Conservation (phyloP, 2,329 filamentous ascomycete genomes). For the Diaporthe sp. region DNA sequence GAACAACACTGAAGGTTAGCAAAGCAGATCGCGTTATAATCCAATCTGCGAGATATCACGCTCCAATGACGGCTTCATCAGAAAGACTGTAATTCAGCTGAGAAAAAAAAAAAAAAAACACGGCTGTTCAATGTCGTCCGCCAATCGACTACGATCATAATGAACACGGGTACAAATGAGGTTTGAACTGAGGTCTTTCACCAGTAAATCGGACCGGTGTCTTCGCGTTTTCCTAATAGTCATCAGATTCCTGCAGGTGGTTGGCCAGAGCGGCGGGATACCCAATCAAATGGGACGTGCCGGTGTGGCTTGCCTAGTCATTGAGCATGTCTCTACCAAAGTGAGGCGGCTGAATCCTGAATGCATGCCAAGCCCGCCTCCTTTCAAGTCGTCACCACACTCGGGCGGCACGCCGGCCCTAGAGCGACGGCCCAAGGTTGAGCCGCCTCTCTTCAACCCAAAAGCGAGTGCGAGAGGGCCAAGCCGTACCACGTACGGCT, state of each 20-base stretch:
- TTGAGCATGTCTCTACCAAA: background rate
- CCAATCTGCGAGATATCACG: background rate
- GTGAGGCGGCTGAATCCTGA: background rate
- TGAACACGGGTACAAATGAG: background rate
- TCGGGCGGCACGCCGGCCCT: background rate
- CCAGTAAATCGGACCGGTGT: background rate
- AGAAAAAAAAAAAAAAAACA: background rate
- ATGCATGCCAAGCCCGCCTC: background rate
- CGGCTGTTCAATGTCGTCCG: background rate
- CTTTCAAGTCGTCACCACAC: conserved; percentile 11
- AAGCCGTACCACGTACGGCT: background rate
- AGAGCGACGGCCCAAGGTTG: background rate
- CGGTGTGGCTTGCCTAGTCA: background rate
- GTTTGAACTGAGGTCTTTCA: background rate
- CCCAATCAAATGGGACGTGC: background rate
- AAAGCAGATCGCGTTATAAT: no score
- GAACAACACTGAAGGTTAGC: no score
- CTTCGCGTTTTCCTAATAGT: background rate
- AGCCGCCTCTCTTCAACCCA: background rate
- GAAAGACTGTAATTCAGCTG: background rate
- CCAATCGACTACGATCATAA: background rate
- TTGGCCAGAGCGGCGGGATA: background rate
- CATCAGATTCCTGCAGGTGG: background rate
- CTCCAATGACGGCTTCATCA: background rate
- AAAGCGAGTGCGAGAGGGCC: conserved; percentile 1